A percentile compares a stretch with the other conserved stretches of the same genome.
These are phyloP conservation scores for Mercurialis annua DNA, from an alignment of 345 rosid genomes.

Conservation along the genomic window DNA sequence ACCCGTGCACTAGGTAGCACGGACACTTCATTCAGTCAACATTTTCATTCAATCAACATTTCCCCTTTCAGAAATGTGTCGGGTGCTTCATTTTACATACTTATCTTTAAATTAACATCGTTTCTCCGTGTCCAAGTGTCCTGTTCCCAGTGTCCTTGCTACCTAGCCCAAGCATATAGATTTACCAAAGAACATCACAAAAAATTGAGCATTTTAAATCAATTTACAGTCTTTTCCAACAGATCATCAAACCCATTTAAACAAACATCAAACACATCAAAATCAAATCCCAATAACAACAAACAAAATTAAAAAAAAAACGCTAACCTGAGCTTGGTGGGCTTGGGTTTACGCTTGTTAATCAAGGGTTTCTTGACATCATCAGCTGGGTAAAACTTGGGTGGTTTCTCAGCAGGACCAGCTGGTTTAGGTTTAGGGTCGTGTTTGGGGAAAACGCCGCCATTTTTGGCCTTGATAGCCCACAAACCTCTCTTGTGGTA, in stretches of 20 bases:
- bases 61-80: too few species aligned
- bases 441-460: slow-evolving; percentile 77
- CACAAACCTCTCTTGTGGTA: slow-evolving; percentile 69
- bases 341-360: slow-evolving; percentile 66
- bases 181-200: neutral
- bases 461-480: slow-evolving; percentile 82
- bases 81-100: too few species aligned
- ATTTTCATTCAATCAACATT: too few species aligned
- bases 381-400: slow-evolving; percentile 73
- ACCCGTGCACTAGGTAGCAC: too few species aligned
- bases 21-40: too few species aligned
- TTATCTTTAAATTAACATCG: too few species aligned
- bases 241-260: neutral
- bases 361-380: slow-evolving; percentile 73
- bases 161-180: neutral
- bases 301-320: neutral
- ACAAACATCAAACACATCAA: neutral
- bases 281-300: neutral
- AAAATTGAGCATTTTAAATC: too few species aligned
- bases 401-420: slow-evolving; percentile 45
- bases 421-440: slow-evolving; percentile 50
- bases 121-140: too few species aligned
- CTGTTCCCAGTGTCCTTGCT: too few species aligned
- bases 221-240: too few species aligned
- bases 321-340: slow-evolving; percentile 57